phyloP scores from a whole-genome alignment of 768 basidiomycete genomes.

The Kwoniella dendrophila region DNA sequence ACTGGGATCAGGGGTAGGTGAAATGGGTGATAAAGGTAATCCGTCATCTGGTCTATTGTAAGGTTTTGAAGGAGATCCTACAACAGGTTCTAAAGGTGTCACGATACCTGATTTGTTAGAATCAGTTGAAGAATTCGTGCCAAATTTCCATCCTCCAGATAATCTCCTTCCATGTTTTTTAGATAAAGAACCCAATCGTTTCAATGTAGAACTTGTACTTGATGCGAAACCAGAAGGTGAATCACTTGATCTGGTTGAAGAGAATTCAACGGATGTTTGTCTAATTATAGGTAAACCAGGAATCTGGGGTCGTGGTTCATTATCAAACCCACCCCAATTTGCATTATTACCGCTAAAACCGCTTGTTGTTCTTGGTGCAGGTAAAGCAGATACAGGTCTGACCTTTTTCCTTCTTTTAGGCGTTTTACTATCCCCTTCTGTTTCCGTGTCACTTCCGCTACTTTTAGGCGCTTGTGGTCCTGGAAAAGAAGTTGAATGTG shows the following conservation, averaged over 20 bases:
- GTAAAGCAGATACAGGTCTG: slow-evolving; percentile 38
- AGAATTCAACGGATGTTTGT: neutral
- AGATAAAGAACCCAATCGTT: slow-evolving; percentile 40
- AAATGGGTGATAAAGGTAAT: neutral
- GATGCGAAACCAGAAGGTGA: slow-evolving; percentile 8
- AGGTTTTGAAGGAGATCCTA: slow-evolving; percentile 40
- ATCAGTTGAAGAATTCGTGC: slow-evolving; percentile 19
- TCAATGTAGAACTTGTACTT: slow-evolving; percentile 31
- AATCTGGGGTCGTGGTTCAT: neutral
- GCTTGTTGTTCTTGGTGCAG: slow-evolving; percentile 20
- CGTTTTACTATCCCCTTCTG: slow-evolving; percentile 28
- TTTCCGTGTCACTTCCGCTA: slow-evolving; percentile 35
- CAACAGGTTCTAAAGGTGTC: slow-evolving; percentile 33
- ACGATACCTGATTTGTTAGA: slow-evolving; percentile 4
- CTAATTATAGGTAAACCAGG: slow-evolving; percentile 14
- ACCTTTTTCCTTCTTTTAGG: slow-evolving; percentile 34
- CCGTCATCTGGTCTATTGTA: neutral
- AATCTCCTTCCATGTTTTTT: slow-evolving; percentile 51
- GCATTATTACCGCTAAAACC: no score
- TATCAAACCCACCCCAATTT: no score
- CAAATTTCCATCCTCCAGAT: slow-evolving; percentile 53
- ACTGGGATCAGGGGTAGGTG: neutral
- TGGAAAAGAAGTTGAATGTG: slow-evolving; percentile 42
- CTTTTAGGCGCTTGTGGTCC: neutral
- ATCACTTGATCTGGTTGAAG: neutral